A percentile compares a stretch with the other conserved stretches of the same genome.
These are phyloP conservation scores for Paulownia fortunei DNA, from an alignment of 257 asterid genomes.

Conservation along the genomic window DNA sequence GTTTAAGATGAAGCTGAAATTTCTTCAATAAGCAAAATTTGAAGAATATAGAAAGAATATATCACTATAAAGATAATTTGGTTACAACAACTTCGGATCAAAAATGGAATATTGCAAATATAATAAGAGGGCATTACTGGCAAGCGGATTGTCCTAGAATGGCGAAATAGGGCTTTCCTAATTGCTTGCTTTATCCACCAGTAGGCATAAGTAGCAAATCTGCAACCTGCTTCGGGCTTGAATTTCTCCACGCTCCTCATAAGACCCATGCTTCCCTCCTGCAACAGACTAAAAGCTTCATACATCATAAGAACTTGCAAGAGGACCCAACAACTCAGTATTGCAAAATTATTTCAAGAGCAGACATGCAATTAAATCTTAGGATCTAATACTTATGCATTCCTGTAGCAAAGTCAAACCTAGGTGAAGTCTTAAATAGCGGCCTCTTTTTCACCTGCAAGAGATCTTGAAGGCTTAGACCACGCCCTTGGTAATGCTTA, in stretches of 20 bases:
- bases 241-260: slow-evolving; percentile 94
- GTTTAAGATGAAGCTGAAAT: too few relatives aligned
- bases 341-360: slow-evolving; percentile 13
- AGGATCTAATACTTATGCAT: neutral
- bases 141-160: slow-evolving; percentile 89
- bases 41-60: too few relatives aligned
- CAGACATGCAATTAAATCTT: neutral
- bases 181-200: slow-evolving; percentile 94
- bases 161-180: slow-evolving; percentile 84
- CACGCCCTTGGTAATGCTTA: slow-evolving; percentile 88
- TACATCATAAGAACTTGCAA: too few relatives aligned
- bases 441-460: slow-evolving; percentile 66
- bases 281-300: slow-evolving; percentile 47
- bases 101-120: slow-evolving; percentile 33
- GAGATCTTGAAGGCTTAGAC: slow-evolving; percentile 83
- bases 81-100: too few relatives aligned
- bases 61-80: too few relatives aligned
- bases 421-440: slow-evolving; percentile 25
- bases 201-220: slow-evolving; percentile 91
- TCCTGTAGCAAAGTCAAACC: too few relatives aligned
- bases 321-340: too few relatives aligned
- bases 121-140: slow-evolving; percentile 64
- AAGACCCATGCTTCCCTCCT: slow-evolving; percentile 96
- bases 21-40: neutral
- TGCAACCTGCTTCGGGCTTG: slow-evolving; percentile 84